Conservation (phyloP, 768 basidiomycete genomes). For the Serendipita sp. region DNA sequence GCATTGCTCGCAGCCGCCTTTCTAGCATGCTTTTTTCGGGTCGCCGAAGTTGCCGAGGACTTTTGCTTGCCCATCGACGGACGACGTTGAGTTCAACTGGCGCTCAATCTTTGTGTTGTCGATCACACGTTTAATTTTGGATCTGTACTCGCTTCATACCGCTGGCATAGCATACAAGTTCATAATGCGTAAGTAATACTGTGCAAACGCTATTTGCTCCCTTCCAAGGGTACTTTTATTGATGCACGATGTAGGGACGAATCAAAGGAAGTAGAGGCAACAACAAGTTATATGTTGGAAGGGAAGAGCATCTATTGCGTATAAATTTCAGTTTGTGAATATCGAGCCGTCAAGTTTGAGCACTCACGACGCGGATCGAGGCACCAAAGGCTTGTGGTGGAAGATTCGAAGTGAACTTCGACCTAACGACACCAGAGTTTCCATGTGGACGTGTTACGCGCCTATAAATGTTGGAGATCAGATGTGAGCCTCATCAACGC, state of each 20-base stretch:
- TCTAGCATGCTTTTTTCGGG: slow-evolving; percentile 84
- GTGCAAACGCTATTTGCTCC: no score
- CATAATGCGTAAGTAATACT: neutral
- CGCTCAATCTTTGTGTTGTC: neutral
- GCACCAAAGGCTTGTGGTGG: slow-evolving; percentile 92
- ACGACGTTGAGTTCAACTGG: slow-evolving; percentile 13
- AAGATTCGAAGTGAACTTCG: slow-evolving; percentile 91
- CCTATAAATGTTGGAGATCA: slow-evolving; percentile 22
- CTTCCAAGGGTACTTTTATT: no score
- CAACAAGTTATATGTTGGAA: slow-evolving; percentile 45
- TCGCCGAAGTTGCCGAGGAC: slow-evolving; percentile 69
- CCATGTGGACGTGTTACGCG: slow-evolving; percentile 91
- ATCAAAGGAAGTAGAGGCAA: neutral
- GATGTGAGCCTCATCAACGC: neutral
- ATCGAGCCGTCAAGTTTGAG: neutral
- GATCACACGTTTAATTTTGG: neutral
- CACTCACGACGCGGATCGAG: slow-evolving; percentile 70
- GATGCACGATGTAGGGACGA: no score
- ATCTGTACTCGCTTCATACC: neutral
- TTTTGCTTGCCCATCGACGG: slow-evolving; percentile 26
- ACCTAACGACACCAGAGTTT: slow-evolving; percentile 86
- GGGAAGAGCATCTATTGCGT: slow-evolving; percentile 73
- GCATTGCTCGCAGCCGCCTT: slow-evolving; percentile 31
- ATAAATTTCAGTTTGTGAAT: neutral
- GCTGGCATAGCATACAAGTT: neutral